These are phyloP conservation scores for Cylindrotheca fusiformis DNA, from an alignment of 108 stramenopile species.

Conservation along the genomic window DNA sequence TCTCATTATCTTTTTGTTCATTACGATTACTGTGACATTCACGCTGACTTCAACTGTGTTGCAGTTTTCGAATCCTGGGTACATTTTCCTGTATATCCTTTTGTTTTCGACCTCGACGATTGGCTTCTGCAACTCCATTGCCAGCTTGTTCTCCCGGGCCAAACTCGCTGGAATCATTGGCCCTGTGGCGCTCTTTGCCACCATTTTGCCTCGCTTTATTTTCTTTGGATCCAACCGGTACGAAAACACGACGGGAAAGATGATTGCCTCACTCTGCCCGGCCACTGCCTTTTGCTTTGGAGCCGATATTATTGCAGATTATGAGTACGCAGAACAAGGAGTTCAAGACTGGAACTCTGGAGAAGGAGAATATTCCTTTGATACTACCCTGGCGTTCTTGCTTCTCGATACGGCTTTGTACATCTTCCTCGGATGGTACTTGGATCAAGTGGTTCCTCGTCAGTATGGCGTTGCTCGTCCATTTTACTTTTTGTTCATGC, in stretches of 20 bases:
- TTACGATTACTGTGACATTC: conserved; percentile 22
- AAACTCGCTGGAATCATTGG: conserved; percentile 54
- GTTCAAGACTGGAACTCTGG: conserved; percentile 36
- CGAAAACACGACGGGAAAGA: conserved; percentile 37
- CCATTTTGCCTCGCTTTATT: conserved; percentile 45
- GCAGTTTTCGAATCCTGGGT: conserved; percentile 12
- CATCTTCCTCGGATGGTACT: conserved; percentile 28
- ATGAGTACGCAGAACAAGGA: conserved; percentile 58
- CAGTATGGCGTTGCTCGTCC: conserved; percentile 26
- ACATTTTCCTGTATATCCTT: conserved; percentile 1
- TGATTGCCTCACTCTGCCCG: conserved; percentile 40
- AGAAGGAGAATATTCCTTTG: conserved; percentile 47
- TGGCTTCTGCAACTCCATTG: conserved; percentile 42
- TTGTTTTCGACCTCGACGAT: conserved; percentile 32
- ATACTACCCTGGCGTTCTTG: conserved; percentile 27
- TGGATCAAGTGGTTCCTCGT: conserved; percentile 34
- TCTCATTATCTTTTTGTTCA: conserved; percentile 29
- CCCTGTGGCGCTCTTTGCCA: conserved; percentile 49
- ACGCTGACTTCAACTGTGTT: background rate
- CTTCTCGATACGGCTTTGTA: conserved; percentile 23
- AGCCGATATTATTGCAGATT: conserved; percentile 60
- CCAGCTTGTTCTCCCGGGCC: conserved; percentile 54
- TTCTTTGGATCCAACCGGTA: conserved; percentile 54
- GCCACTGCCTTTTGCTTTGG: conserved; percentile 67
- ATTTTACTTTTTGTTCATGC: conserved; percentile 18